These are phyloP conservation scores for Marchantia paleacea DNA, from an alignment of 225 moss, liverwort and hornwort species.

Conservation along the genomic window DNA sequence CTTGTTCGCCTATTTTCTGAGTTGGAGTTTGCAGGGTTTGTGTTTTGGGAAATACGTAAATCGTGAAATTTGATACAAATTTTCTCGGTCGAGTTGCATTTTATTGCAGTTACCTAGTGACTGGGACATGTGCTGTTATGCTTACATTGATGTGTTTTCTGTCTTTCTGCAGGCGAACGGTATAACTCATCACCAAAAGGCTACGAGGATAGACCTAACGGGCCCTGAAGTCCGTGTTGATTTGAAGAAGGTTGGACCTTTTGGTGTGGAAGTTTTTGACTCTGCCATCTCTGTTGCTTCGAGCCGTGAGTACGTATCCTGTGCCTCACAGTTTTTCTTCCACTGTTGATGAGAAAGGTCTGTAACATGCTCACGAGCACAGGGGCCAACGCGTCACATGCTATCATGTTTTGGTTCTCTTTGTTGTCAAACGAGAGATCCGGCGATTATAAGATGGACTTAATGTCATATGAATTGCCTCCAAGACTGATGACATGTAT, in stretches of 20 bases:
- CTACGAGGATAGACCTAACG: conserved; percentile 65
- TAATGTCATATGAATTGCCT: no score
- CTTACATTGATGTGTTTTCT: background rate
- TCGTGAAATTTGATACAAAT: background rate
- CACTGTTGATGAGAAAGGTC: background rate
- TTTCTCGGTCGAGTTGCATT: background rate
- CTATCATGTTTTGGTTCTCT: no score
- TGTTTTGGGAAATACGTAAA: background rate
- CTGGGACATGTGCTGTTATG: background rate
- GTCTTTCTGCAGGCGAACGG: conserved; percentile 63
- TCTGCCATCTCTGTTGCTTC: conserved; percentile 75
- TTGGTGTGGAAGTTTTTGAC: conserved; percentile 83
- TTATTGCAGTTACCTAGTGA: background rate
- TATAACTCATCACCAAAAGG: conserved; percentile 67
- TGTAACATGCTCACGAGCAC: no score
- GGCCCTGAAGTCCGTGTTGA: conserved; percentile 34
- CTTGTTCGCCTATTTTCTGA: background rate
- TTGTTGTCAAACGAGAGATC: no score
- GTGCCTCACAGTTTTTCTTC: background rate
- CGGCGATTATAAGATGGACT: no score
- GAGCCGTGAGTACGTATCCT: conserved; percentile 49
- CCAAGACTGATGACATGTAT: no score
- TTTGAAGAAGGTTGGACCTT: conserved; percentile 83
- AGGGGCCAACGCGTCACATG: no score
- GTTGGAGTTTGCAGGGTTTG: background rate